Evolutionary conservation across 2,329 filamentous ascomycete species (phyloP), one percentile per base, ranked within the genome.

Genomic region (Colletotrichum tropicale): DNA sequence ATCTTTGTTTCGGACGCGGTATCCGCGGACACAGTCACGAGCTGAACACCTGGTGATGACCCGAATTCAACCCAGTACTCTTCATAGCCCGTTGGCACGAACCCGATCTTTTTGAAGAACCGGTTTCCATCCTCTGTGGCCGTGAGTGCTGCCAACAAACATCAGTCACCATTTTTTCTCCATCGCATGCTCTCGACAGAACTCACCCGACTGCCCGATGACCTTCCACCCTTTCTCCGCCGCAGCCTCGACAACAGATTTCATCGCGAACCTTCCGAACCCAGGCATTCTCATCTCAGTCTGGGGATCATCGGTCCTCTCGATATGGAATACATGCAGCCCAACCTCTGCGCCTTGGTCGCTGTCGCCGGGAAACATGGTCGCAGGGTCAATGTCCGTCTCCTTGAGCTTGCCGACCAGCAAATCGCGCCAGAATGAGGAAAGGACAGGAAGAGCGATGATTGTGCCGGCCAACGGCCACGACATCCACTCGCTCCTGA

Each of bases 301-400:
- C 18, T 32, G 62, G 13, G 66, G 75, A 8, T 65, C 55, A 5
- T 69, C 38, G 38, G 81, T 81, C 16, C 80, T 78, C 76, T 85
- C 83, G 72, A 85, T 78, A 68, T 85, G 83, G 76, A 84, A 85
- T 7, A 85, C 78, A 77, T 85, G 83, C 64, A 85, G 66, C 6
- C 83, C 83, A 9, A 84, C 79, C 36, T 77, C 78, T 3, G 52
- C 65, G 2, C 0, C 32, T 24, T 43, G 18, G 36, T 21, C 71
- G 36, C 32, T 64, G 15, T 56, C 76, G 8, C 70, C 36, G n/a
- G 79, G 77, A 61, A 83, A 81, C 80, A 82, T 76, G 4, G 62
- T 60, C n/a, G 26, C 72, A 0, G 80, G 70, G 18, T 82, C 82
- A 38, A 82, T 71, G 18, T 80, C 79, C 13, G 76, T 64, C 76